Percentiles rank a stretch among this genome's conserved stretches.
Conservation (phyloP, 345 rosid genomes). For the Rhodamnia rubescens region DNA sequence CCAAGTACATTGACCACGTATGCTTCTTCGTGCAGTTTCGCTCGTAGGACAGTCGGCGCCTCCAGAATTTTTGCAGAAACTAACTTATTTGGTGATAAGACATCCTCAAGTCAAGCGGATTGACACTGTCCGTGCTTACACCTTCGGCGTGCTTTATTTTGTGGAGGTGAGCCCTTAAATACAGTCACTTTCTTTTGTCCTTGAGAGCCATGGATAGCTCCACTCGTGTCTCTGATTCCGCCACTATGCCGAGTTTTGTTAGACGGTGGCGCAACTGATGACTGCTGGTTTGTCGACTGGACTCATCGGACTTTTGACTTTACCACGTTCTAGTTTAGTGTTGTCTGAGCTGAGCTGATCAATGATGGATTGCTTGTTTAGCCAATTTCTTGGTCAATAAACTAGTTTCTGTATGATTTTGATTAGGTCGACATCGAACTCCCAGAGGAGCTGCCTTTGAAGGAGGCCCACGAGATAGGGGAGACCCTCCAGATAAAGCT, state of each 20-base stretch:
- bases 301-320: background rate
- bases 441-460: slow-evolving; percentile 68
- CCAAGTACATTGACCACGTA: background rate
- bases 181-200: background rate
- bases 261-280: background rate
- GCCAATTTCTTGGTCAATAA: background rate
- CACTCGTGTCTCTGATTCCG: background rate
- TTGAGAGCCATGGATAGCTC: background rate
- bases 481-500: slow-evolving; percentile 73
- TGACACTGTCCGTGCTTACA: slow-evolving; percentile 91
- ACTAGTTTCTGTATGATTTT: background rate
- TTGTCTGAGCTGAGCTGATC: background rate
- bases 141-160: slow-evolving; percentile 85
- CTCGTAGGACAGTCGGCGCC: slow-evolving; percentile 89
- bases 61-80: slow-evolving; percentile 67
- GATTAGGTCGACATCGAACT: slow-evolving; percentile 77
- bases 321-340: background rate
- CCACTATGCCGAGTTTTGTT: background rate
- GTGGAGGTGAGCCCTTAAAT: slow-evolving; percentile 55
- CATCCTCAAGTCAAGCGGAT: slow-evolving; percentile 70
- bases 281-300: background rate
- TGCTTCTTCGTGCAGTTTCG: slow-evolving; percentile 36
- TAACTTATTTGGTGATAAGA: slow-evolving; percentile 62
- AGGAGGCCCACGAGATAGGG: slow-evolving; percentile 73
- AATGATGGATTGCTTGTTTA: background rate